Evolutionary conservation across 257 asterid genomes (phyloP), one percentile per base, ranked within the genome.

Genomic region (Misopates orontium): DNA sequence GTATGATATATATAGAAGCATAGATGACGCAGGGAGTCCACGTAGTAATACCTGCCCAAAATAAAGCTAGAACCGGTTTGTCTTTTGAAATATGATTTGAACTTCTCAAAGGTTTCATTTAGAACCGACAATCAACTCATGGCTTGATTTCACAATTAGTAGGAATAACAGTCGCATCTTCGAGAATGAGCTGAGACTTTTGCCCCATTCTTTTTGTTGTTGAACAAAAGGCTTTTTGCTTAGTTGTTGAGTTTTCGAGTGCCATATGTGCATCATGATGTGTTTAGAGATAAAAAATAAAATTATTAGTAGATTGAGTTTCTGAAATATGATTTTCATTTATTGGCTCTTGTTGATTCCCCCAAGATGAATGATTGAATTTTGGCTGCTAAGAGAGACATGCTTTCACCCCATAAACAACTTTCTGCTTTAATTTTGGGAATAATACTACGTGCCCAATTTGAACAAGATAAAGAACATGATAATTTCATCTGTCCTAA

Each of bases 311-410:
- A 60, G 41, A 40, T 60, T 25, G 41, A 65, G 21, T 19, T 54
- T 40, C 48, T 54, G 55, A 66, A 23, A 7, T 13, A 60, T 32
- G 62, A 58, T 66, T 58, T 36, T 32, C 18, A 20, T 14, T n/a
- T 4, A 52, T 7, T 39, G 7, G 71, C 20, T 47, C 18, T 17
- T 51, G 50, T 31, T 36, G 14, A 32, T 59, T 59, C 64, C 17
- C 49, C 36, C 47, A 9, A 19, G 18, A 9, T 9, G 14, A 23
- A 21, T 42, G 57, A 32, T 62, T 48, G 25, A 47, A 16, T 22
- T 47, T 62, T n/a, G n/a, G n/a, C n/a, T 24, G 40, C 39, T 5
- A 6, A 2, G 14, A 19, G 24, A 31, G 17, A 17, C 61, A 23
- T 23, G 19, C 13, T 32, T 32, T 57, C 10, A 49, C 62, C 21